Evolutionary conservation across 148 eudicot genomes (phyloP), one percentile per base, ranked within the genome.

Genomic region (Persicaria maculosa): DNA sequence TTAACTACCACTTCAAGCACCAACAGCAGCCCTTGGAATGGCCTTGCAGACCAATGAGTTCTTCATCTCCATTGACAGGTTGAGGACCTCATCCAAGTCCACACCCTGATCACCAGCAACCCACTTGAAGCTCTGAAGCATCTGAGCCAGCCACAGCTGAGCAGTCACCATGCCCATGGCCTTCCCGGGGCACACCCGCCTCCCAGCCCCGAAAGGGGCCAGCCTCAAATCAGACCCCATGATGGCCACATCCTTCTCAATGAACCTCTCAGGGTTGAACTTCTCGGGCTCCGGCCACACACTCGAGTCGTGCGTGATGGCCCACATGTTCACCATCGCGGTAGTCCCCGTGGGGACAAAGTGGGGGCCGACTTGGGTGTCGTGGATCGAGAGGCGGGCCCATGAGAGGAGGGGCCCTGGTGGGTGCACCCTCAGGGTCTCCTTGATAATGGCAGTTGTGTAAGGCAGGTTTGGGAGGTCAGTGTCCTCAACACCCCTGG

Each of bases 311-410:
- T 95, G 96, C 55, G 99, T 86, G 80, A 95, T 95, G 67, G 99
- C 90, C 91, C 89, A 92, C 97, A 95, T 95, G 92, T 95, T 95
- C 2, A 95, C 99, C 93, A 95, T 95, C 1, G 99, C 99, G 0
- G 97, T 92, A 0, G 97, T 92, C 10, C 97, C 99, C 0, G 96
- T 96, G 0, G 99, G 97, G 72, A 95, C 75, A 50, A 88, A 86
- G 82, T 92, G 92, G 0, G 72, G 77, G 4, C 96, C 98, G 0
- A 95, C 84, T 0, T 84, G 83, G 11, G 90, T 87, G 81, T 95
- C 98, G 58, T 92, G 93, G 79, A 92, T 88, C 0, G 98, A 89
- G 0, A 95, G 89, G 0, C 98, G 89, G 43, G 98, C 99, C 99
- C 99, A 95, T 0, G 99, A 92, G 17, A 95, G 90, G 9, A 95